A percentile compares a stretch with the other conserved stretches of the same genome.
These are phyloP conservation scores for Tardiomyces depauwii DNA, from an alignment of 1,139 yeast genomes.

Conservation along the genomic window DNA sequence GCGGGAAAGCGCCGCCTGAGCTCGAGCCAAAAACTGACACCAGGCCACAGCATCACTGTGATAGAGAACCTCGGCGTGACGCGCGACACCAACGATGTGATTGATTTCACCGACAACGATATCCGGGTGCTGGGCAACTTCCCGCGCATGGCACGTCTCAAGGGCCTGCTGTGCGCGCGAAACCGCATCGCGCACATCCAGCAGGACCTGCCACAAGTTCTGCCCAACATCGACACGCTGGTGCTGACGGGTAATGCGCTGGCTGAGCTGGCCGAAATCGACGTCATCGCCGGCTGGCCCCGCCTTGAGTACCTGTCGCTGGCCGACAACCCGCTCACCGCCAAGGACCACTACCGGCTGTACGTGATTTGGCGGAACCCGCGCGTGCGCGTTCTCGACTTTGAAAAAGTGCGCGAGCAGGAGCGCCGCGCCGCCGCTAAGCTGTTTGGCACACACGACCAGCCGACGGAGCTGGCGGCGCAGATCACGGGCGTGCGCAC, in stretches of 20 bases:
- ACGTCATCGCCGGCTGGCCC: conserved; percentile 27
- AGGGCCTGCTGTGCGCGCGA: conserved; percentile 43
- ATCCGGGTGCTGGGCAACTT: conserved; percentile 42
- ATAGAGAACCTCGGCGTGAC: conserved; percentile 35
- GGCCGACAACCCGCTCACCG: conserved; percentile 50
- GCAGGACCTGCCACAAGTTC: conserved; percentile 20
- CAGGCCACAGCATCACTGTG: conserved; percentile 27
- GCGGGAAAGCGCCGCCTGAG: no score
- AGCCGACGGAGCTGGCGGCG: conserved; percentile 25
- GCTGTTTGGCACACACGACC: conserved; percentile 34
- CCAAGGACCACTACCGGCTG: conserved; percentile 44
- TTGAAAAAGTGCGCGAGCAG: conserved; percentile 41
- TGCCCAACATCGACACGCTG: conserved; percentile 39
- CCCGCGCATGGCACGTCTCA: conserved; percentile 36
- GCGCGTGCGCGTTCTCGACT: conserved; percentile 51
- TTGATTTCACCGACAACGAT: conserved; percentile 62
- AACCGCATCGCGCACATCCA: conserved; percentile 41
- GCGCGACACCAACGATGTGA: conserved; percentile 36
- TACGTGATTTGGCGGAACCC: conserved; percentile 58
- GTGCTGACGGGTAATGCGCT: conserved; percentile 46
- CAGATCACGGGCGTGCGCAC: conserved; percentile 17
- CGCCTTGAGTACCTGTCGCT: conserved; percentile 40
- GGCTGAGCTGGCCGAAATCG: conserved; percentile 30
- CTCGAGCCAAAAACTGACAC: no score
- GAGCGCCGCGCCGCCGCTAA: conserved; percentile 40